phyloP scores from a whole-genome alignment of 2,329 filamentous ascomycete genomes.

The Cordyceps tenuipes region DNA sequence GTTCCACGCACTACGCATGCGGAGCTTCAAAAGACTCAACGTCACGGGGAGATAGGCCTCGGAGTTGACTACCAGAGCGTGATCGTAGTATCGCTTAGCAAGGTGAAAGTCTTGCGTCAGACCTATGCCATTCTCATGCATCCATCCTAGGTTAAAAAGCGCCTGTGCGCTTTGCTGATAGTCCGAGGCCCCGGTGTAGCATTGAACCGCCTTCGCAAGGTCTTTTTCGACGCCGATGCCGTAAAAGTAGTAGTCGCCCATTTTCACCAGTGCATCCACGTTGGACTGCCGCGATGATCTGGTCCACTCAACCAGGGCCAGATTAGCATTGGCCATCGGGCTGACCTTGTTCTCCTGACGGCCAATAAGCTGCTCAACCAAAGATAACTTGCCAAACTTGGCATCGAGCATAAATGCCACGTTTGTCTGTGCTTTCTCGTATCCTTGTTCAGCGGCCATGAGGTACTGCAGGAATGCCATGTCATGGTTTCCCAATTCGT shows the following conservation, averaged over 20 bases:
- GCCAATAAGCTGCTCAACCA: constrained; percentile 34
- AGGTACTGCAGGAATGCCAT: constrained; percentile 73
- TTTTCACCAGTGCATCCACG: constrained; percentile 89
- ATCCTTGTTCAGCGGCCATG: constrained; percentile 86
- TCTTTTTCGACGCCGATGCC: constrained; percentile 68
- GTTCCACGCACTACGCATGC: constrained; percentile 87
- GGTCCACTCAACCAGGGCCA: constrained; percentile 91
- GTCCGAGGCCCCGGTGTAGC: constrained; percentile 87
- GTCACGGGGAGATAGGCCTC: constrained; percentile 94
- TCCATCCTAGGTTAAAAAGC: constrained; percentile 96
- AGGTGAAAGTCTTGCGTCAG: constrained; percentile 94
- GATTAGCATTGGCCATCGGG: constrained; percentile 42
- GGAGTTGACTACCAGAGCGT: constrained; percentile 80
- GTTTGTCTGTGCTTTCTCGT: constrained; percentile 82
- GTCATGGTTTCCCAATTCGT: constrained; percentile 69
- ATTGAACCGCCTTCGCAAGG: constrained; percentile 79
- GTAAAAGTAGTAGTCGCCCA: constrained; percentile 92
- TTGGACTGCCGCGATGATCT: constrained; percentile 89
- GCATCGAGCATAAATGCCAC: constrained; percentile 81
- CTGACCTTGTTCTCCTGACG: constrained; percentile 17
- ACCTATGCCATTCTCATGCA: constrained; percentile 95
- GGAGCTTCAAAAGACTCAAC: constrained; percentile 75
- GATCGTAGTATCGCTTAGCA: constrained; percentile 91
- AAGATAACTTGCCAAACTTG: constrained; percentile 40
- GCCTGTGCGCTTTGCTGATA: constrained; percentile 89